phyloP scores from a whole-genome alignment of 2,329 filamentous ascomycete genomes.

The Cryphonectria nitschkei region DNA sequence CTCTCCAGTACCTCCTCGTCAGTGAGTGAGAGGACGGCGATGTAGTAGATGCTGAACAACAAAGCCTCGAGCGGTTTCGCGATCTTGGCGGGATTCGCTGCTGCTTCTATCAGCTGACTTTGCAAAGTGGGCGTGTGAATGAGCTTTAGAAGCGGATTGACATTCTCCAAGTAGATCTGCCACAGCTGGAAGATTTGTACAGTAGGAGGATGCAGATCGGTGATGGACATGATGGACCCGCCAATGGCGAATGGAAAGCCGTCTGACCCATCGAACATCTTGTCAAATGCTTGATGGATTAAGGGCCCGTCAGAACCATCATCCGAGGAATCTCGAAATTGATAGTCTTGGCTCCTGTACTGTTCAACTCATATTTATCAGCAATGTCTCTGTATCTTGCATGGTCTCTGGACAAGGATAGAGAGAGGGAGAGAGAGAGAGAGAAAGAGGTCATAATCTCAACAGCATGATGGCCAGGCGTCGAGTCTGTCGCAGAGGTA shows the following conservation, averaged over 20 bases:
- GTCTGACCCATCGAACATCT: constrained; percentile 59
- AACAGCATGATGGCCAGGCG: not conserved
- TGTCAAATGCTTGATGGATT: constrained; percentile 62
- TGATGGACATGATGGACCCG: constrained; percentile 47
- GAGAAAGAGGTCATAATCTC: not conserved
- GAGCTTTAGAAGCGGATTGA: constrained; percentile 70
- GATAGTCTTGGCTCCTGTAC: constrained; percentile 53
- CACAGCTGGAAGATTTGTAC: constrained; percentile 68
- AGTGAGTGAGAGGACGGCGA: constrained; percentile 61
- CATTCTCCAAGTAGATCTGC: constrained; percentile 71
- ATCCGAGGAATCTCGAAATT: constrained; percentile 59
- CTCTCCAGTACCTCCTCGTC: constrained; percentile 55
- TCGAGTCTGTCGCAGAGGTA: not conserved
- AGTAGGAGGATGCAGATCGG: constrained; percentile 54
- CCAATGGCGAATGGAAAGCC: constrained; percentile 63
- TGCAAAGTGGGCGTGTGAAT: constrained; percentile 70
- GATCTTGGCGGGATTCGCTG: constrained; percentile 57
- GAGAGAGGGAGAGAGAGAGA: too few relatives aligned
- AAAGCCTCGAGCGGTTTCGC: constrained; percentile 64
- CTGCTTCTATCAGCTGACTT: constrained; percentile 65
- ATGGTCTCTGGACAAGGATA: not conserved
- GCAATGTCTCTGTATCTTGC: not conserved
- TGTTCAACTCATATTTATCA: constrained; percentile 33
- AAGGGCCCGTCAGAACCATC: constrained; percentile 56
- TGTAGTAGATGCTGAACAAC: constrained; percentile 68